Percentiles rank a stretch among this genome's conserved stretches.
Evolutionary conservation across 768 basidiomycete species (phyloP).

Genomic region (Tricholoma terreum): DNA sequence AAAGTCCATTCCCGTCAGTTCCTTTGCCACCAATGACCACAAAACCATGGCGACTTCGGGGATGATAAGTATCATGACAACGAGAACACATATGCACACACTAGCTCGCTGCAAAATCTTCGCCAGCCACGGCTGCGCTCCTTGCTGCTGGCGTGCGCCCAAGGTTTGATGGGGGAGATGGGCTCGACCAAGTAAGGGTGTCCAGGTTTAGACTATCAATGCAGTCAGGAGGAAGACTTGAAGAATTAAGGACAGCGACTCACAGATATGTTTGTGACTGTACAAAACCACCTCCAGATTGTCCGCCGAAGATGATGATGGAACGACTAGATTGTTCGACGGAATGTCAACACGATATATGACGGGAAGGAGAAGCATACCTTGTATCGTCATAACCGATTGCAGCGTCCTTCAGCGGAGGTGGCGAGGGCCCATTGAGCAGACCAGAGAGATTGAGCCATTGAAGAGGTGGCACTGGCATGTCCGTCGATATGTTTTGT

Average conservation of each 20-base stretch:
- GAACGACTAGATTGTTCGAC: constrained; percentile 39
- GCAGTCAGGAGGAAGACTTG: constrained; percentile 1
- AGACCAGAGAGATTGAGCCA: constrained; percentile 70
- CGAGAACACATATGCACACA: constrained; percentile 33
- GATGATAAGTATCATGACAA: constrained; percentile 13
- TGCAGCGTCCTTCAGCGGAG: constrained; percentile 66
- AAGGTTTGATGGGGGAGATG: constrained; percentile 49
- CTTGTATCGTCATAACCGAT: constrained; percentile 59
- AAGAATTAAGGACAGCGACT: constrained; percentile 19
- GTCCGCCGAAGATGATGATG: constrained; percentile 73
- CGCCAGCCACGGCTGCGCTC: constrained; percentile 60
- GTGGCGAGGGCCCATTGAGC: constrained; percentile 49
- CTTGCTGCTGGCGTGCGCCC: constrained; percentile 52
- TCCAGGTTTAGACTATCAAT: constrained; percentile 57
- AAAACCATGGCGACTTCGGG: constrained; percentile 66
- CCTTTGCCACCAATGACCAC: constrained; percentile 72
- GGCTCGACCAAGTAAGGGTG: constrained; percentile 57
- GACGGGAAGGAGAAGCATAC: constrained; percentile 18
- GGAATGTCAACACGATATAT: background rate
- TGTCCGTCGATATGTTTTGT: constrained; percentile 50
- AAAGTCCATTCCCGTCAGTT: constrained; percentile 47
- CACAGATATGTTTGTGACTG: constrained; percentile 70
- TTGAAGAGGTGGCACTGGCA: constrained; percentile 62
- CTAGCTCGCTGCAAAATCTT: constrained; percentile 83
- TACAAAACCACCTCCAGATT: constrained; percentile 61